Conservation (phyloP, 345 rosid genomes). For the Syzygium oleosum region DNA sequence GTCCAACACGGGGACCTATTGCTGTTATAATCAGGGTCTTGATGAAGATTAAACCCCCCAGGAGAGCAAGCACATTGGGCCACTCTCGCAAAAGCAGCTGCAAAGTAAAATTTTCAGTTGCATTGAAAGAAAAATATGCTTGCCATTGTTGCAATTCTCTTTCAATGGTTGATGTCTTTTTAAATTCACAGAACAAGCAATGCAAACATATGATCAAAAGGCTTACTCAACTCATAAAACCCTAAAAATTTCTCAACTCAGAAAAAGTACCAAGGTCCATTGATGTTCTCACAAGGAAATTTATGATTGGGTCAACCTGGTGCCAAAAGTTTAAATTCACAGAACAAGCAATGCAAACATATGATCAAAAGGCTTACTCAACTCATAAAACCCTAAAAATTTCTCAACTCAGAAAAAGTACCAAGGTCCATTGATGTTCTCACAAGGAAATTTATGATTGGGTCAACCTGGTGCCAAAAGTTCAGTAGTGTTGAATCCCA, state of each 20-base stretch:
- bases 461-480: neutral
- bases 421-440: neutral
- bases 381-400: neutral
- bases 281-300: neutral
- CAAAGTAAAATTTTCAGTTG: constrained; percentile 5
- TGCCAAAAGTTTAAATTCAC: neutral
- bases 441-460: neutral
- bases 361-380: neutral
- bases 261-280: neutral
- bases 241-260: neutral
- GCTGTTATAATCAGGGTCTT: constrained; percentile 85
- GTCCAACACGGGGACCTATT: constrained; percentile 94
- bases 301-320: neutral
- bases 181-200: neutral
- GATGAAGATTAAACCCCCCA: constrained; percentile 82
- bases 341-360: neutral
- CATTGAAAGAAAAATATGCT: neutral
- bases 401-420: neutral
- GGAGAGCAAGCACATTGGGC: constrained; percentile 91
- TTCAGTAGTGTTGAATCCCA: neutral
- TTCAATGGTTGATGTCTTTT: neutral
- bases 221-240: neutral
- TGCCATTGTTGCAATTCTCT: neutral
- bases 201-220: neutral
- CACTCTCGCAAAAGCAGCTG: constrained; percentile 87